Evolutionary conservation across 177 flowering plant genomes (phyloP), one percentile per base, ranked within the genome.

Genomic region (Vitis hybrid): DNA sequence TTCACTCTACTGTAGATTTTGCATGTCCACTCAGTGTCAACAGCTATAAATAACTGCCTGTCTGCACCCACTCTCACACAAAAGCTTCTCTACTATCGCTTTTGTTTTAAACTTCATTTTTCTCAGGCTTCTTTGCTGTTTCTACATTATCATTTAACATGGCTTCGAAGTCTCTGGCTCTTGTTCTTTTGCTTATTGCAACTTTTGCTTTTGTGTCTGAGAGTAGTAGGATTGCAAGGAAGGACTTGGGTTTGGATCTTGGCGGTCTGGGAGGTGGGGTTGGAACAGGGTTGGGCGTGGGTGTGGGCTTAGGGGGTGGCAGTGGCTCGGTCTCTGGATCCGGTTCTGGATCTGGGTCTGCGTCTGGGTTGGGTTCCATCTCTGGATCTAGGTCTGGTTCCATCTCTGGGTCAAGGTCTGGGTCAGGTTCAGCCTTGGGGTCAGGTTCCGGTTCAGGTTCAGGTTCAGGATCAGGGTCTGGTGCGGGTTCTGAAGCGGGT

Each of bases 201-300:
- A 39, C 45, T 39, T 39, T 7, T 39, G 45, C 45, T 39, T 39
- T 39, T 39, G 45, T 39, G 7, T 39, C 45, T 39, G 45, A 39
- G 45, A 39, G 45, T 39, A 39, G 45, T 10, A 11, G 60, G 18
- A 69, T 68, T 64, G 81, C 75, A 5, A 78, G 85, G 70, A 82
- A 78, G 70, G 78, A 73, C 68, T 64, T 84, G 66, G 81, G 83
- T 7, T 4, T 79, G 72, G 80, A 79, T 62, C 71, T 76, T 18
- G 83, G 83, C 2, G 73, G 69, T 1, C 18, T 72, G 3, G 73
- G 76, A 20, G 6, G 69, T 53, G 82, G 82, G n/a, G 33, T 60
- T 3, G 75, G 75, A 3, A 22, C 12, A 2, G 75, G 75, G 26
- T 2, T 66, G 6, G 78, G 74, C 10, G 2, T 72, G 2, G 80